Conservation (phyloP, 2,329 filamentous ascomycete species). For the Ophiognomonia clavigignenti-juglandacearum region DNA sequence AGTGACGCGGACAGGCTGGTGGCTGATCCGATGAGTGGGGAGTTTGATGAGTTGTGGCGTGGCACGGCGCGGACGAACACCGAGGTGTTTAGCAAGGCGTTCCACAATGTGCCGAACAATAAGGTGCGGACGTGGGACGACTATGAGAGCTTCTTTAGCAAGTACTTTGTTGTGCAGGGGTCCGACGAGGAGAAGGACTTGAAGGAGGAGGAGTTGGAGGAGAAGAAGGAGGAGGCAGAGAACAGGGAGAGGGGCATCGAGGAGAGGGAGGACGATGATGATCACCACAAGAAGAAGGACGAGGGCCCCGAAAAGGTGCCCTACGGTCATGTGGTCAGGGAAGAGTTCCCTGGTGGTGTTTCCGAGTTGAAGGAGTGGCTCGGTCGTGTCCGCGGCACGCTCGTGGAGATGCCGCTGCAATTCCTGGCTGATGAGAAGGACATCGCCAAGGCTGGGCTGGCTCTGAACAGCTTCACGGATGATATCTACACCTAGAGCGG, state of each 20-base stretch:
- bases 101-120: slow-evolving; percentile 74
- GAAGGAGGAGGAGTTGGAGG: slow-evolving; percentile 36
- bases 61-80: slow-evolving; percentile 72
- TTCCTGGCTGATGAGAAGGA: slow-evolving; percentile 80
- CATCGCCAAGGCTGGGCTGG: slow-evolving; percentile 76
- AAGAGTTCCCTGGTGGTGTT: slow-evolving; percentile 70
- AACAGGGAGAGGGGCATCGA: too few relatives aligned
- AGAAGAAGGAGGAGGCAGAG: slow-evolving; percentile 39
- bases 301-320: slow-evolving; percentile 60
- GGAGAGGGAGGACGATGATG: slow-evolving; percentile 39
- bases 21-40: slow-evolving; percentile 64
- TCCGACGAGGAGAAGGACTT: slow-evolving; percentile 34
- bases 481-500: slow-evolving; percentile 60
- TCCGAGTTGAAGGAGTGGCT: slow-evolving; percentile 69
- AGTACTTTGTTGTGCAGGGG: slow-evolving; percentile 58
- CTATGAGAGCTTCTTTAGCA: slow-evolving; percentile 67
- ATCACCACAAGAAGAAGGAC: slow-evolving; percentile 37
- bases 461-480: slow-evolving; percentile 66
- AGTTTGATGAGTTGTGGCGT: slow-evolving; percentile 70
- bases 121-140: slow-evolving; percentile 65
- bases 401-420: slow-evolving; percentile 87
- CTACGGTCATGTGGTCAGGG: slow-evolving; percentile 82
- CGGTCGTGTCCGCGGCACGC: slow-evolving; percentile 59
- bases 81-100: slow-evolving; percentile 72
- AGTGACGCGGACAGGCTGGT: slow-evolving; percentile 65